Evolutionary conservation across 2,329 filamentous ascomycete species (phyloP), one percentile per base, ranked within the genome.

Genomic region (Colletotrichum spinosum): DNA sequence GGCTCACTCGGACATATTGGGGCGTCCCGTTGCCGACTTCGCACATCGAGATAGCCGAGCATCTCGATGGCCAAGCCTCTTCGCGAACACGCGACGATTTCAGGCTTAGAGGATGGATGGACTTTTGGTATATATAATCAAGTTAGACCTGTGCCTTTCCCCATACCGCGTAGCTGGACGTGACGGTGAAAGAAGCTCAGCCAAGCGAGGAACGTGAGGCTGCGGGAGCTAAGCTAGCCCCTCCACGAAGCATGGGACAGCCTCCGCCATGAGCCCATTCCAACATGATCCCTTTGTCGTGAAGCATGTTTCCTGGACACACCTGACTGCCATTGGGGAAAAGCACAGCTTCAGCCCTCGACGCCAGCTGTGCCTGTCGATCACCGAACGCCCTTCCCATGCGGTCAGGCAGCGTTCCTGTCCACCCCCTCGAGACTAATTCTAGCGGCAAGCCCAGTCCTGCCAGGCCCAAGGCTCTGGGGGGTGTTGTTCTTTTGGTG

Each of bases 201-300:
- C 25, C 0, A 39, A 39, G 44, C 10, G 7, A 49, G 37, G 17
- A 56, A 56, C n/a, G 10, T 11, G 12, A 33, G 54, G 54, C 54
- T 46, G 35, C 54, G 54, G 54, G 46, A 58, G 55, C 46, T 57
- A 57, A 9, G 46, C 8, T 44, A 42, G 46, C 17, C 17, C 17
- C 17, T 25, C 33, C 1, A 15, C 33, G 35, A 6, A 4, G 15
- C 35, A 25, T 46, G 34, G 35, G 11, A 11, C 44, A 49, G 44
- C 17, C 35, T 33, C n/a, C 15, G 54, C 42, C 54, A 48, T 56
- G 15, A 48, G 15, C 34, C 44, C 54, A 48, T 49, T 34, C n/a
- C 35, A 17, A n/a, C 35, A n/a, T 13, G 34, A 10, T 10, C n/a
- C 25, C 45, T 56, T 56, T 48, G 54, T 49, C 11, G 25, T 7